phyloP scores from a whole-genome alignment of 169 alveolate species.

The Plasmodium vinckei region DNA sequence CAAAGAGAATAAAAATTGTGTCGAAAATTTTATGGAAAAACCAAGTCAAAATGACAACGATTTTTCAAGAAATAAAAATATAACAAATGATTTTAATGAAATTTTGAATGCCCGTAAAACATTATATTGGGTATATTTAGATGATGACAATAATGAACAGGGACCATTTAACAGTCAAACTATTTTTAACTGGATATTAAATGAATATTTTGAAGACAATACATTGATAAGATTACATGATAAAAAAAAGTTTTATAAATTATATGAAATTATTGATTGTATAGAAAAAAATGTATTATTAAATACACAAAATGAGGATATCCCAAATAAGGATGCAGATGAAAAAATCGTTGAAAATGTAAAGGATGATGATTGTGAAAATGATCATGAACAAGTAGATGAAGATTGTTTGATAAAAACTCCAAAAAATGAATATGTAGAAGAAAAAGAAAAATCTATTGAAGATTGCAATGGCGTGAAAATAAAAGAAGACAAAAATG shows the following conservation, averaged over 20 bases:
- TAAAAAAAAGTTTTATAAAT: constrained; percentile 31
- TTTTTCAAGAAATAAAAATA: constrained; percentile 28
- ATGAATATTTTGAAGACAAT: constrained; percentile 77
- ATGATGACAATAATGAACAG: constrained; percentile 76
- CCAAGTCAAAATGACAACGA: neutral
- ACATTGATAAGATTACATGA: constrained; percentile 78
- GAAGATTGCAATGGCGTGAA: neutral
- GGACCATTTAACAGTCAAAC: constrained; percentile 81
- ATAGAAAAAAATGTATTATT: constrained; percentile 64
- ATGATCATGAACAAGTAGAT: neutral
- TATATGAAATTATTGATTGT: constrained; percentile 55
- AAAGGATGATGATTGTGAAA: neutral
- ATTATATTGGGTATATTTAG: constrained; percentile 81
- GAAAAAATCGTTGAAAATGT: neutral
- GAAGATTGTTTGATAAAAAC: neutral
- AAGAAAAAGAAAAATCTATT: neutral
- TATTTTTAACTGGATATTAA: constrained; percentile 79
- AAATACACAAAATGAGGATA: neutral
- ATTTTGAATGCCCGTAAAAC: constrained; percentile 38
- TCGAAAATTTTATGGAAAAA: neutral
- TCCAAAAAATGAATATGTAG: neutral
- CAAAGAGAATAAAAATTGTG: neutral
- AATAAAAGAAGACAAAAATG: neutral
- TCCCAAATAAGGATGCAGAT: neutral
- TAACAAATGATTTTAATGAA: constrained; percentile 32